Conservation (phyloP, 2,329 filamentous ascomycete species). For the Thermothelomyces thermophilus region DNA sequence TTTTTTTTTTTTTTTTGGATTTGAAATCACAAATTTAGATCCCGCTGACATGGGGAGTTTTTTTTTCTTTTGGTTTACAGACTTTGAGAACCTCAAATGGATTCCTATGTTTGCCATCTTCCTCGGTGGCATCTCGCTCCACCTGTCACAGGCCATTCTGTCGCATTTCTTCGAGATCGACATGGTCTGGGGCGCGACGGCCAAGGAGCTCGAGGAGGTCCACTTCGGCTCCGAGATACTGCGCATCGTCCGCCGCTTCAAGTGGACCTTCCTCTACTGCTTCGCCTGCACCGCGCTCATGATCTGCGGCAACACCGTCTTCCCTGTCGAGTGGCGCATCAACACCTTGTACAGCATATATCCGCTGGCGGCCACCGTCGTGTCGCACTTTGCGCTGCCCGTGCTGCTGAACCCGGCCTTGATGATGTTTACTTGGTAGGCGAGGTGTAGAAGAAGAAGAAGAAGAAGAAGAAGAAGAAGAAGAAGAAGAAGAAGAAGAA, state of each 20-base stretch:
- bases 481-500: too few species aligned
- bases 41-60: slow-evolving; percentile 10
- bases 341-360: slow-evolving; percentile 50
- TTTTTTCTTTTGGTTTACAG: too few species aligned
- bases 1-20: too few species aligned
- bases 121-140: slow-evolving; percentile 72
- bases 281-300: slow-evolving; percentile 40
- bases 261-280: slow-evolving; percentile 47
- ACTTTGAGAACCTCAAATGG: slow-evolving; percentile 66
- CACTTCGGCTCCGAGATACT: slow-evolving; percentile 52
- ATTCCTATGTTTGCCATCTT: slow-evolving; percentile 69
- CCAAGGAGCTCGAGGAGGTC: slow-evolving; percentile 67
- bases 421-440: slow-evolving; percentile 56
- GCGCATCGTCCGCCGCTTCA: slow-evolving; percentile 49
- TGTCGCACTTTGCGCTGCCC: slow-evolving; percentile 51
- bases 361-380: slow-evolving; percentile 46
- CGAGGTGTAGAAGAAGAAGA: too few species aligned
- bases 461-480: too few species aligned
- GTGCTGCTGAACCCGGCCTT: slow-evolving; percentile 56
- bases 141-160: slow-evolving; percentile 72
- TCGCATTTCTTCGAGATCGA: slow-evolving; percentile 80
- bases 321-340: slow-evolving; percentile 51
- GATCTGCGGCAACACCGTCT: slow-evolving; percentile 40
- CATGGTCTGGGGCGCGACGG: slow-evolving; percentile 80
- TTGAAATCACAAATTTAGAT: too few species aligned